Percentiles rank a stretch among this genome's conserved stretches.
Conservation (phyloP, 129 eudicot species). For the Oenanthe sinensis region DNA sequence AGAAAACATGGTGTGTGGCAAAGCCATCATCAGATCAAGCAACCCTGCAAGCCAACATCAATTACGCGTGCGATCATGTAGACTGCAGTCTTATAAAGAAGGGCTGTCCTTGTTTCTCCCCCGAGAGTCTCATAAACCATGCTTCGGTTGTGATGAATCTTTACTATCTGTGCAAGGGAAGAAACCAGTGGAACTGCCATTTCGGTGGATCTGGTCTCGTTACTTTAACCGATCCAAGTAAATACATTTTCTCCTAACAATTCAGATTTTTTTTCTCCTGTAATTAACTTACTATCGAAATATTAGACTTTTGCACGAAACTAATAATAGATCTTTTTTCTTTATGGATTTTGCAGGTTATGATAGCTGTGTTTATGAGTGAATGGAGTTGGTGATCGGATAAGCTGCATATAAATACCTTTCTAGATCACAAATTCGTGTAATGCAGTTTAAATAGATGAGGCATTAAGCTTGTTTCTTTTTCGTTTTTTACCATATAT, state of each 20-base stretch:
- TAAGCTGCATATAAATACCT: slow-evolving; percentile 8
- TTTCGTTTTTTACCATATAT: background rate
- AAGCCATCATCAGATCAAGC: slow-evolving; percentile 61
- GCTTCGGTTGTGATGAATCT: slow-evolving; percentile 85
- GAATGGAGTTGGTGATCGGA: slow-evolving; percentile 3
- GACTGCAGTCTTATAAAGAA: slow-evolving; percentile 48
- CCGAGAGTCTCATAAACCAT: slow-evolving; percentile 53
- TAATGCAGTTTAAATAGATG: background rate
- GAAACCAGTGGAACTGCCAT: slow-evolving; percentile 57
- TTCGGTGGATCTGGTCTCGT: slow-evolving; percentile 52
- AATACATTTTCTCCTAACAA: slow-evolving; percentile 9
- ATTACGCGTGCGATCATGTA: slow-evolving; percentile 58
- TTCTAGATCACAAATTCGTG: background rate
- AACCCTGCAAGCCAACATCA: slow-evolving; percentile 38
- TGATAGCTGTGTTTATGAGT: slow-evolving; percentile 43
- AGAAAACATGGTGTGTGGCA: slow-evolving; percentile 96
- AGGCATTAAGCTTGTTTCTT: background rate
- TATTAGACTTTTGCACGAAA: no score
- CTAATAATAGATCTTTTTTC: no score
- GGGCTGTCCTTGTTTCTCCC: slow-evolving; percentile 55
- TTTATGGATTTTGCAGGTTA: slow-evolving; percentile 39
- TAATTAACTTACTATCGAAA: no score
- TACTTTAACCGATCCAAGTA: slow-evolving; percentile 66
- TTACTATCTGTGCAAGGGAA: slow-evolving; percentile 59
- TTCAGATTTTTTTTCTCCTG: background rate